A percentile compares a stretch with the other conserved stretches of the same genome.
Conservation (phyloP, 2,329 filamentous ascomycete species). For the Penicillium concentricum region DNA sequence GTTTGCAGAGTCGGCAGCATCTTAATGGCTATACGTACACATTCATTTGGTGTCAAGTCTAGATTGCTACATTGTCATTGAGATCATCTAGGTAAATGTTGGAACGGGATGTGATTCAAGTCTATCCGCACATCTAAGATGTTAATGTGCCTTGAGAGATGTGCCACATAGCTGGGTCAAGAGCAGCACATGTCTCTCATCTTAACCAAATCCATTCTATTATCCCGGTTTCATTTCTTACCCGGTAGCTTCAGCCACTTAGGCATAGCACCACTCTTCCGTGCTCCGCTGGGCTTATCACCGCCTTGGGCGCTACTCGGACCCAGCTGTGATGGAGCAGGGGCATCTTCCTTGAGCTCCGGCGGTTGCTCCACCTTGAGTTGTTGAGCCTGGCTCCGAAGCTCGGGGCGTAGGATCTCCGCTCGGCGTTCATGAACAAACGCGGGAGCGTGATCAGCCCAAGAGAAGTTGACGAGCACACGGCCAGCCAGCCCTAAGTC, state of each 20-base stretch:
- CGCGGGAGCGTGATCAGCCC: constrained; percentile 64
- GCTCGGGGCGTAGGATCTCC: constrained; percentile 60
- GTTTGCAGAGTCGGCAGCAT: background rate
- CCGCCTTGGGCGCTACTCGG: constrained; percentile 34
- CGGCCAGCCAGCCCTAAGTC: constrained; percentile 69
- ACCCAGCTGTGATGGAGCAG: constrained; percentile 10
- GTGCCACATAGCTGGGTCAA: background rate
- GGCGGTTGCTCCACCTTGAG: constrained; percentile 51
- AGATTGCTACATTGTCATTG: background rate
- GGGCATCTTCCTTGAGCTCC: constrained; percentile 50
- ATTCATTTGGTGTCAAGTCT: background rate
- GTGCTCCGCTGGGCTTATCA: constrained; percentile 29
- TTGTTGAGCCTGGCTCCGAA: constrained; percentile 63
- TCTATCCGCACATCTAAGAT: background rate
- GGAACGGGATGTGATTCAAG: background rate
- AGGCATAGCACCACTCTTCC: constrained; percentile 50
- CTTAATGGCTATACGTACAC: no score
- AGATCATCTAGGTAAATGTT: background rate
- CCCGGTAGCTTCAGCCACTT: constrained; percentile 72
- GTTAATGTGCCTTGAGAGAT: background rate
- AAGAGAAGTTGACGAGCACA: constrained; percentile 73
- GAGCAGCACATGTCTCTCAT: constrained; percentile 1
- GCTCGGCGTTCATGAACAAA: constrained; percentile 51
- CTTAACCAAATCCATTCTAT: background rate
- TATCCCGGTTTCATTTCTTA: constrained; percentile 61